Percentiles rank a stretch among this genome's conserved stretches.
phyloP scores from a whole-genome alignment of 768 basidiomycete genomes.

The Lactarius akahatsu region DNA sequence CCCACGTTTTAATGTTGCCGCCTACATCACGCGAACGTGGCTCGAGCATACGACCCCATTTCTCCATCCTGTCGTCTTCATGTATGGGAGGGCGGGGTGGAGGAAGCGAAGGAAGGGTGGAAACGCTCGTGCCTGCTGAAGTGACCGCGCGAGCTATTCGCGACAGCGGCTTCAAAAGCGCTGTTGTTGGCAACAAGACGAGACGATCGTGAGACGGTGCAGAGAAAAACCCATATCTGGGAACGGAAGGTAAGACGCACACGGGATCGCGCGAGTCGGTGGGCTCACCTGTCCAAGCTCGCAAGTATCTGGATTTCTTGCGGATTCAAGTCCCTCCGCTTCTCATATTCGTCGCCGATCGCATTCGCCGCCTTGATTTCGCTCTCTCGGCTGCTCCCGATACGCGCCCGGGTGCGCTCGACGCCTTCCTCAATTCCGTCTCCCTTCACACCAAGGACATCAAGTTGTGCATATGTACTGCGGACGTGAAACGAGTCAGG shows the following conservation, averaged over 20 bases:
- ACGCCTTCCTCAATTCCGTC: slow-evolving; percentile 94
- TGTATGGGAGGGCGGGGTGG: slow-evolving; percentile 48
- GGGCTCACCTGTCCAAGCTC: slow-evolving; percentile 81
- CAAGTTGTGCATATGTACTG: slow-evolving; percentile 87
- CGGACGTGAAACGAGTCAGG: slow-evolving; percentile 80
- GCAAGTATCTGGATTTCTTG: slow-evolving; percentile 71
- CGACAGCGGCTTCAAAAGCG: slow-evolving; percentile 59
- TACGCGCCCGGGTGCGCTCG: slow-evolving; percentile 83
- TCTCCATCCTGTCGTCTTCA: slow-evolving; percentile 76
- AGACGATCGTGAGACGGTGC: slow-evolving; percentile 82
- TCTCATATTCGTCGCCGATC: slow-evolving; percentile 57
- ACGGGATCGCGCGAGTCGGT: not conserved
- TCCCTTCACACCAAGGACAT: slow-evolving; percentile 85
- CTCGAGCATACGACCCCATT: slow-evolving; percentile 92
- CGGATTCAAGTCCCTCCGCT: slow-evolving; percentile 62
- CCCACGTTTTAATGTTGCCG: slow-evolving; percentile 75
- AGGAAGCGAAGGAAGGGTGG: slow-evolving; percentile 47
- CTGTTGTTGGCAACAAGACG: slow-evolving; percentile 62
- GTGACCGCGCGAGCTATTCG: slow-evolving; percentile 37
- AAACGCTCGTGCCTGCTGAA: slow-evolving; percentile 46
- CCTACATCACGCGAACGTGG: slow-evolving; percentile 69
- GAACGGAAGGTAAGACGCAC: slow-evolving; percentile 6
- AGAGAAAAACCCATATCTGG: slow-evolving; percentile 90
- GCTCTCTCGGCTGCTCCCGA: slow-evolving; percentile 53
- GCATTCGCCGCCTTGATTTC: slow-evolving; percentile 59